Base-by-base conservation (phyloP, 352 stramenopile species). In the Phytophthora brassicae region DNA sequence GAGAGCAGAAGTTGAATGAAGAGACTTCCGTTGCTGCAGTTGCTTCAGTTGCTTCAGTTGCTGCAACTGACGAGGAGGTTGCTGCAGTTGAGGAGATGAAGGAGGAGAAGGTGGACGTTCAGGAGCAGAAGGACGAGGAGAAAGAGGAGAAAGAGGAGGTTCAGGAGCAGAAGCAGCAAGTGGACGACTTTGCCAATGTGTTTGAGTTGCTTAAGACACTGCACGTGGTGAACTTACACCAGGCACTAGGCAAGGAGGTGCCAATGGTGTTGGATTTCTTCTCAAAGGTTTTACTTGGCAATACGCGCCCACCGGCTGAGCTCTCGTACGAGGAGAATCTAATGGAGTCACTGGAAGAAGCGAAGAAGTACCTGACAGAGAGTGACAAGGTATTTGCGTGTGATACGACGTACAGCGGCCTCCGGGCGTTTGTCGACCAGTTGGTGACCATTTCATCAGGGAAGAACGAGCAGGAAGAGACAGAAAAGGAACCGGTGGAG, bases 221-320 rank as follows among this genome's bases (percentile, higher is more conserved):
- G 59, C 86, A 94, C 39, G 74, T 85, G 24, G 86, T 94, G 49
- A 92, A 87, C 51, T 56, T 90, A 24, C 75, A 92, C 56, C 81
- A 92, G 35, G 72, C 75, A 9, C 58, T 92, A 39, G 76, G 77
- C 11, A 81, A 92, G 46, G 81, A 92, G 9, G 78, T 94, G 16
- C 86, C 86, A 3, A 88, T 88, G 66, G 86, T 90, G 42, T 59
- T 94, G 23, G 86, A 94, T 58, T 94, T 88, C 57, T 94, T 92
- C 50, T 84, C 80, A 23, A 92, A 94, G 72, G 77, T 92, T 8
- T 36, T 94, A 54, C 65, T 92, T n/a, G 86, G 86, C 44, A 90
- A 84, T 46, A 94, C 86, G 13, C 84, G 86, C 4, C 83, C 82
- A 1, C 81, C 82, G 4, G 84, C 80, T 4, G 86, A 94, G 57